phyloP scores from a whole-genome alignment of 306 rosid species.

The Pachyrhizus erosus region DNA sequence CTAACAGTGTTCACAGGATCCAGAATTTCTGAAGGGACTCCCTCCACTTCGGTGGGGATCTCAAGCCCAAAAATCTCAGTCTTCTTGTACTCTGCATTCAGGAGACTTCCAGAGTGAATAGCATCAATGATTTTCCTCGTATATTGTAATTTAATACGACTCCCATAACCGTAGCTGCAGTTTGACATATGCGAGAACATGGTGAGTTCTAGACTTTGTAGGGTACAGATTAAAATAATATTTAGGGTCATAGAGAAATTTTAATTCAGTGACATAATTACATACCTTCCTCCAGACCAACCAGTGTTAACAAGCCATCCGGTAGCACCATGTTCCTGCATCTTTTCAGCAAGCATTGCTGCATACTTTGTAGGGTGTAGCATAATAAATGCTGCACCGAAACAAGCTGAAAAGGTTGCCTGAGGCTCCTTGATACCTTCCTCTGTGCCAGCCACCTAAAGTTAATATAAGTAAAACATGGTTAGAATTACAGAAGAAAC shows the following conservation, averaged over 20 bases:
- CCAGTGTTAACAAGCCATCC: constrained; percentile 99
- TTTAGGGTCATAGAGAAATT: background rate
- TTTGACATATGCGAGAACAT: background rate
- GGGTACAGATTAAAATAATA: background rate
- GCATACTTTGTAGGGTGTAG: constrained; percentile 91
- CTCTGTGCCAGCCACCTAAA: constrained; percentile 91
- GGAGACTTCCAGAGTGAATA: constrained; percentile 78
- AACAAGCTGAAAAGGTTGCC: constrained; percentile 96
- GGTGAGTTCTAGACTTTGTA: background rate
- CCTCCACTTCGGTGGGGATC: constrained; percentile 75
- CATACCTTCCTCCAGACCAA: constrained; percentile 91
- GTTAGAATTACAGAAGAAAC: background rate
- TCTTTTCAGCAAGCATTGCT: constrained; percentile 92
- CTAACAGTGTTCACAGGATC: constrained; percentile 83
- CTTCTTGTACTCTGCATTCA: constrained; percentile 61
- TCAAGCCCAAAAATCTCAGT: constrained; percentile 82
- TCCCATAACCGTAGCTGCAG: constrained; percentile 79
- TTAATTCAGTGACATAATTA: background rate
- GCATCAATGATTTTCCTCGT: constrained; percentile 90
- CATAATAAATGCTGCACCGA: constrained; percentile 96
- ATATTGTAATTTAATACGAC: constrained; percentile 74
- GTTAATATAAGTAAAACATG: background rate
- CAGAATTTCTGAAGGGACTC: constrained; percentile 81
- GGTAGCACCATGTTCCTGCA: constrained; percentile 84
- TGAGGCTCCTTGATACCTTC: constrained; percentile 94